Evolutionary conservation across 2,329 filamentous ascomycete genomes (phyloP).

Genomic region (Nothophoma quercina): DNA sequence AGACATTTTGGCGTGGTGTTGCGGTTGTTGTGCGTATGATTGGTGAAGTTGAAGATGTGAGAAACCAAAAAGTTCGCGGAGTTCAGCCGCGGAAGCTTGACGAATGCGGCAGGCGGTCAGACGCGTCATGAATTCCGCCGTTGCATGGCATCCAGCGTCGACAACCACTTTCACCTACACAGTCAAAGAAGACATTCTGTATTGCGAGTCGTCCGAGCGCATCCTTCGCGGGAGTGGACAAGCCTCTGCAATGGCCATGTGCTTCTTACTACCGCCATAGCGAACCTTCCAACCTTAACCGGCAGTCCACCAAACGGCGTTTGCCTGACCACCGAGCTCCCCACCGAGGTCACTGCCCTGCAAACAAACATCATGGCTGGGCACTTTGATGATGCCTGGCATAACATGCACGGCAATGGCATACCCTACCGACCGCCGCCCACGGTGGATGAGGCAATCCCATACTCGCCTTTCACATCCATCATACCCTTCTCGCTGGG

Average conservation of each 20-base stretch:
- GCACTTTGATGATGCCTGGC: slow-evolving; percentile 38
- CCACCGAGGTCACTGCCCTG: neutral
- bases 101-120: slow-evolving; percentile 37
- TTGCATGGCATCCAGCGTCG: slow-evolving; percentile 3
- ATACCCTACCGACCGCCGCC: slow-evolving; percentile 53
- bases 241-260: slow-evolving; percentile 24
- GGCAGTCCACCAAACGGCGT: neutral
- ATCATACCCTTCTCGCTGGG: slow-evolving; percentile 80
- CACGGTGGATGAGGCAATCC: slow-evolving; percentile 75
- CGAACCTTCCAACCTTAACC: neutral
- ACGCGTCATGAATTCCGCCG: slow-evolving; percentile 28
- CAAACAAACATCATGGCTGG: slow-evolving; percentile 32
- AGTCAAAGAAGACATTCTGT: slow-evolving; percentile 5
- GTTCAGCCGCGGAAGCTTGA: slow-evolving; percentile 23
- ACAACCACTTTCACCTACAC: neutral
- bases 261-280: slow-evolving; percentile 22
- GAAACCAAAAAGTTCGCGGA: slow-evolving; percentile 34
- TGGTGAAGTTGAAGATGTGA: slow-evolving; percentile 6
- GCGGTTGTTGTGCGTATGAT: slow-evolving; percentile 3
- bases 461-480: slow-evolving; percentile 83
- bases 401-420: slow-evolving; percentile 42
- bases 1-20: slow-evolving; percentile 67
- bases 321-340: slow-evolving; percentile 9
- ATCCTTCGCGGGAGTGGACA: slow-evolving; percentile 10
- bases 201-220: slow-evolving; percentile 10